Evolutionary conservation across 495 filamentous ascomycete genomes (phyloP), one percentile per base, ranked within the genome.

Genomic region (Xylaria palmicola): DNA sequence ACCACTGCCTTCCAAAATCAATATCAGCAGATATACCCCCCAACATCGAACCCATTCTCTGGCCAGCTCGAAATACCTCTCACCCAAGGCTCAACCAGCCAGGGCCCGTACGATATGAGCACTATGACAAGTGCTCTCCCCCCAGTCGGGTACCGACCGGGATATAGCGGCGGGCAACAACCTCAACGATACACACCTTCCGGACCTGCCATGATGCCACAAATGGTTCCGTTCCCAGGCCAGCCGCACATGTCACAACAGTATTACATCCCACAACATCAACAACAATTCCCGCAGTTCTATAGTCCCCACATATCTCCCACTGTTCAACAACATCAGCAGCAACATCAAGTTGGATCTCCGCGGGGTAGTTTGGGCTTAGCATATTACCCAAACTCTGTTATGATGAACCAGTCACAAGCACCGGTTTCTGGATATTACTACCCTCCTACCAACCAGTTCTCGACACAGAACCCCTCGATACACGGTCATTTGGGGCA

Each of bases 151-250:
- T 79, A 79, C 63, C 68, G 73, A 56, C 54, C 68, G 39, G 62
- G 60, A 17, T 72, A 72, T 70, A 75, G 60, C 43, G 59, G 51
- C 62, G 70, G 59, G 61, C 72, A 59, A 47, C 68, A 67, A 41
- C 79, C 77, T 20, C 64, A 77, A 65, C 80, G 74, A 67, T 72
- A 71, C 50, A 66, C 69, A 26, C 68, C 68, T 40, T 72, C 78
- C 20, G 70, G 76, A 24, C 68, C 81, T 20, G 66, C 63, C 27
- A 69, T 79, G 44, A 72, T 78, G 32, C 75, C 75, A 52, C 77
- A 80, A 54, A 75, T 75, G 37, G 60, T 74, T n/a, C 83, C 82
- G 51, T 81, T 72, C 49, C 69, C 67, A 24, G 64, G 66, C 6
- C 76, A 74, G 27, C 47, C 72, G 36, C 67, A 66, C 27, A 73